phyloP scores from a whole-genome alignment of 108 stramenopile species.

The Nitzschia putrida region DNA sequence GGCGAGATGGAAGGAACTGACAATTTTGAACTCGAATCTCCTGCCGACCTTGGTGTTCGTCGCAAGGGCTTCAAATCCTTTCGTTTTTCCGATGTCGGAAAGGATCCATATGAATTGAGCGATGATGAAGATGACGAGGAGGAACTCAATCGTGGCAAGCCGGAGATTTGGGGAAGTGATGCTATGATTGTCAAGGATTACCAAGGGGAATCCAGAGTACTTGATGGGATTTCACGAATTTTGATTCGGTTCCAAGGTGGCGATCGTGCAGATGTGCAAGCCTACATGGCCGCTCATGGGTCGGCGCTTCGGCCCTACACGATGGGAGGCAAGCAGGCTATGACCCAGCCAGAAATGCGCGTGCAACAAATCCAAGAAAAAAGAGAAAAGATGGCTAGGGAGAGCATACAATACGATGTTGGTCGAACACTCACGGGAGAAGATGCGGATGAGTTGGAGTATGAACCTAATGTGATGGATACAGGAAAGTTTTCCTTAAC shows the following conservation, averaged over 20 bases:
- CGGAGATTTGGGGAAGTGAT: constrained; percentile 86
- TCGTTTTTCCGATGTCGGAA: neutral
- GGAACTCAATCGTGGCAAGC: constrained; percentile 32
- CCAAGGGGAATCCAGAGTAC: constrained; percentile 69
- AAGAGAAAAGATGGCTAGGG: constrained; percentile 45
- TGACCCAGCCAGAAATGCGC: constrained; percentile 49
- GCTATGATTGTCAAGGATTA: constrained; percentile 82
- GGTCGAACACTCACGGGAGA: constrained; percentile 5
- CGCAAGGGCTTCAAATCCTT: neutral
- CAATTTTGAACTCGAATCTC: neutral
- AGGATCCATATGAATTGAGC: neutral
- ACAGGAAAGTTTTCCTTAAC: constrained; percentile 72
- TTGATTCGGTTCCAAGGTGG: constrained; percentile 74
- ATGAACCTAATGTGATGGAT: constrained; percentile 58
- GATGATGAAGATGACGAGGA: constrained; percentile 28
- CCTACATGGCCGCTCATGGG: constrained; percentile 78
- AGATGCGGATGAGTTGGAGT: constrained; percentile 56
- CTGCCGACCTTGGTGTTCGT: constrained; percentile 2
- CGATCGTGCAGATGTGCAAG: constrained; percentile 67
- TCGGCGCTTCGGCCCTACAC: constrained; percentile 71
- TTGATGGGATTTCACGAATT: constrained; percentile 71
- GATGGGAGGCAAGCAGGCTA: constrained; percentile 50
- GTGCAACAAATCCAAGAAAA: constrained; percentile 67
- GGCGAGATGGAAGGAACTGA: neutral
- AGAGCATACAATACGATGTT: constrained; percentile 52